Percentiles rank a stretch among this genome's conserved stretches.
phyloP scores from a whole-genome alignment of 331 rosid genomes.

The Arachis monticola region DNA sequence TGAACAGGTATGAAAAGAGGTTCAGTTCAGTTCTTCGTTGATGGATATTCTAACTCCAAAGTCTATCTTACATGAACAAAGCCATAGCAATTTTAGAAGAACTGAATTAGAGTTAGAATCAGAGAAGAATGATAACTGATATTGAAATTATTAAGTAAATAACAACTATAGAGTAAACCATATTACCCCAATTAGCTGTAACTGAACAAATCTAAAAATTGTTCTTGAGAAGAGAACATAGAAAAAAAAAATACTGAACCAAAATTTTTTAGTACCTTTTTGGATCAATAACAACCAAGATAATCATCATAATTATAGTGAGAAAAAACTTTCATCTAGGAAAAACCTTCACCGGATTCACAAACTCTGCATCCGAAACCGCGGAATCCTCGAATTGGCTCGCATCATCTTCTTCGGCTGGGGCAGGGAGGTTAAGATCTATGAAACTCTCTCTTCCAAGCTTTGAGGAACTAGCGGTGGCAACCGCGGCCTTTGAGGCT shows the following conservation, averaged over 20 bases:
- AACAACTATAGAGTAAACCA: conserved; percentile 30
- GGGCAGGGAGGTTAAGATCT: conserved; percentile 97
- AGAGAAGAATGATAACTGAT: not conserved
- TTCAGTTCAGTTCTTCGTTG: conserved; percentile 18
- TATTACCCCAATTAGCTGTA: conserved; percentile 34
- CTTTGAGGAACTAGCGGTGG: conserved; percentile 20
- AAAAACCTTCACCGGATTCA: conserved; percentile 42
- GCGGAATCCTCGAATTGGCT: conserved; percentile 81
- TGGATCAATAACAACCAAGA: conserved; percentile 34
- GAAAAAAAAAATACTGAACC: conserved; percentile 34
- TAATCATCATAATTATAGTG: too few relatives aligned
- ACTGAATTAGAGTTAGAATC: conserved; percentile 58
- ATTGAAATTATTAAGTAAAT: conserved; percentile 24
- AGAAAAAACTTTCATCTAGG: not conserved
- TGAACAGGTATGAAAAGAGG: conserved; percentile 26
- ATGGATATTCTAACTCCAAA: conserved; percentile 37
- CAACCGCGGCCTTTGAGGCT: not conserved
- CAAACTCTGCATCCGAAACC: conserved; percentile 79
- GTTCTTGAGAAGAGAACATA: not conserved
- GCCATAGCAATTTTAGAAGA: conserved; percentile 37
- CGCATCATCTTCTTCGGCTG: conserved; percentile 63
- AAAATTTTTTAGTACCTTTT: conserved; percentile 57
- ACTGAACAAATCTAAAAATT: conserved; percentile 38
- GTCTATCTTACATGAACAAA: conserved; percentile 39
- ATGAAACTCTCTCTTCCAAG: conserved; percentile 50